These are phyloP conservation scores for Psophocarpus tetragonolobus DNA, from an alignment of 306 rosid species.

Conservation along the genomic window DNA sequence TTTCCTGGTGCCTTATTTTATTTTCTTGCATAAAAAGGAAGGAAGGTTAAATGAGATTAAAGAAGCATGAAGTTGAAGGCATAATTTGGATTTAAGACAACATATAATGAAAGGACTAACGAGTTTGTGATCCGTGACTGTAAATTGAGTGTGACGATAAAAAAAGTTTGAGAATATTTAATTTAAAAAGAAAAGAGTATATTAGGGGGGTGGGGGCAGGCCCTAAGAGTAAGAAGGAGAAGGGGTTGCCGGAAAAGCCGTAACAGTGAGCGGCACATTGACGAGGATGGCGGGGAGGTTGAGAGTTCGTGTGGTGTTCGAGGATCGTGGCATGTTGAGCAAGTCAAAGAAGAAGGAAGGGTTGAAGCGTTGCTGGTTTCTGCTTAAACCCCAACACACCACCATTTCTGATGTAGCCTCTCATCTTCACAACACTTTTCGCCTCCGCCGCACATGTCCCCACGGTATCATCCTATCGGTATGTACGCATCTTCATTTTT, in stretches of 20 bases:
- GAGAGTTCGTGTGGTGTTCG: slow-evolving; percentile 74
- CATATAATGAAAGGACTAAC: too few species aligned
- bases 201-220: too few species aligned
- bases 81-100: too few species aligned
- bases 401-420: slow-evolving; percentile 73
- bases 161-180: too few species aligned
- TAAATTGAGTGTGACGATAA: too few species aligned
- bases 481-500: slow-evolving; percentile 37
- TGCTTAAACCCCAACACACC: slow-evolving; percentile 65
- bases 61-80: too few species aligned
- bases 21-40: too few species aligned
- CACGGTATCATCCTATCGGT: slow-evolving; percentile 73
- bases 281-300: slow-evolving; percentile 47
- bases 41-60: too few species aligned
- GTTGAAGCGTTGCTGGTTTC: slow-evolving; percentile 74
- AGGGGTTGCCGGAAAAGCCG: not conserved
- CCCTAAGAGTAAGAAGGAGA: too few species aligned
- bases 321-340: slow-evolving; percentile 47
- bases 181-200: too few species aligned
- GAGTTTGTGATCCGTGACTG: too few species aligned
- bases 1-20: too few species aligned
- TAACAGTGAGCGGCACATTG: not conserved
- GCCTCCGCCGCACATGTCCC: slow-evolving; percentile 66
- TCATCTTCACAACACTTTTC: slow-evolving; percentile 48
- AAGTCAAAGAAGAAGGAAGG: slow-evolving; percentile 65